A percentile compares a stretch with the other conserved stretches of the same genome.
Conservation (phyloP, 495 filamentous ascomycete species). For the Penicillium salamii region DNA sequence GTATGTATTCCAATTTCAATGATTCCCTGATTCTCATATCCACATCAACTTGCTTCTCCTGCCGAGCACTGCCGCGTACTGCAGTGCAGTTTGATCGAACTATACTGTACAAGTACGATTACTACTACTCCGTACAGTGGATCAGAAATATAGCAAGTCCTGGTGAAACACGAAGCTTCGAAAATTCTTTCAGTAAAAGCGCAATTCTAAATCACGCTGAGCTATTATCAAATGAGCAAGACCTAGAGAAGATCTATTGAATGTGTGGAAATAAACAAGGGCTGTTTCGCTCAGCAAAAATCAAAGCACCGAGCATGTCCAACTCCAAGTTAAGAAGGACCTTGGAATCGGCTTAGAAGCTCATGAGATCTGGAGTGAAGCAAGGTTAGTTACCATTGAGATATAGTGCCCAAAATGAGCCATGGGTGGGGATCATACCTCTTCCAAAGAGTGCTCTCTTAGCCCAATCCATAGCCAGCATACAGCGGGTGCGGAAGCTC, state of each 20-base stretch:
- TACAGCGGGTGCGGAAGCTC: slow-evolving; percentile 79
- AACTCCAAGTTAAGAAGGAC: not conserved
- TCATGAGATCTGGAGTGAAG: slow-evolving; percentile 58
- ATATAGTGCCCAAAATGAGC: not conserved
- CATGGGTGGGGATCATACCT: slow-evolving; percentile 52
- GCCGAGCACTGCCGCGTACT: no score
- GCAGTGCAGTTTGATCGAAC: no score
- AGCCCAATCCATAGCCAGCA: slow-evolving; percentile 98
- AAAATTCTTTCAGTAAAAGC: not conserved
- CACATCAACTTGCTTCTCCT: no score
- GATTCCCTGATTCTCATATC: not conserved
- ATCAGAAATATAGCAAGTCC: no score
- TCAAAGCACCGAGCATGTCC: not conserved
- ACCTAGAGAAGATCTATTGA: not conserved
- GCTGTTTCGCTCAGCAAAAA: not conserved
- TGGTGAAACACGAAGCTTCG: no score
- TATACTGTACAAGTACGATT: no score
- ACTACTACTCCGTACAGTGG: no score
- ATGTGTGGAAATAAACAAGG: no score
- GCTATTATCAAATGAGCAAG: not conserved
- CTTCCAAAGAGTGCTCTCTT: slow-evolving; percentile 94
- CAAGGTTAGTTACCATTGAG: not conserved
- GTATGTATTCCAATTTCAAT: no score
- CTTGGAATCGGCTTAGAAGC: slow-evolving; percentile 44
- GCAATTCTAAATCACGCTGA: not conserved